Conservation (phyloP, 2,329 filamentous ascomycete species). For the Beauveria brongniartii region DNA sequence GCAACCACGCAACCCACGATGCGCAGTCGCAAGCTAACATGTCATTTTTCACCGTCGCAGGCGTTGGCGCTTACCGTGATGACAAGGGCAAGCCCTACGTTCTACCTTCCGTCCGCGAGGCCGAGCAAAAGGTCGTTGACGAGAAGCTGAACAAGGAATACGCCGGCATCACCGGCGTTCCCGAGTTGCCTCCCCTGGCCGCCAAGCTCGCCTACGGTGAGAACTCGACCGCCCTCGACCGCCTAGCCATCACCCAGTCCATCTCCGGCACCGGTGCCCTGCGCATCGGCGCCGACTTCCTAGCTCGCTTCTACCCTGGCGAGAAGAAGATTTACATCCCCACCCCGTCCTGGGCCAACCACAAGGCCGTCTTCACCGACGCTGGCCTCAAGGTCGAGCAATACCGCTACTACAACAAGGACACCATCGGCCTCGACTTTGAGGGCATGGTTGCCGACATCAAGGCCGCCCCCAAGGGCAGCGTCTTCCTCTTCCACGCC, state of each 20-base stretch:
- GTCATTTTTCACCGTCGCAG: conserved; percentile 29
- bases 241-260: conserved; percentile 89
- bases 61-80: conserved; percentile 96
- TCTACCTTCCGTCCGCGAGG: conserved; percentile 82
- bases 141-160: conserved; percentile 90
- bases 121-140: conserved; percentile 78
- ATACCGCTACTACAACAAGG: conserved; percentile 99
- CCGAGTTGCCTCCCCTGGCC: conserved; percentile 87
- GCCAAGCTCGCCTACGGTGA: conserved; percentile 84
- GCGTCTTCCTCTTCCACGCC: conserved; percentile 88
- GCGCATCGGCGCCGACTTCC: conserved; percentile 88
- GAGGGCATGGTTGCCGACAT: conserved; percentile 87
- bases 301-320: conserved; percentile 82
- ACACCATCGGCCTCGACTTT: conserved; percentile 96
- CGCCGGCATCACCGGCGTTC: conserved; percentile 92
- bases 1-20: conserved; percentile 5
- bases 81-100: conserved; percentile 98
- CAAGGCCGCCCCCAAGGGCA: conserved; percentile 77
- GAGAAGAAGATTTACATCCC: conserved; percentile 96
- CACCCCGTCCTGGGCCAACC: conserved; percentile 95
- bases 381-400: conserved; percentile 84
- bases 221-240: conserved; percentile 66
- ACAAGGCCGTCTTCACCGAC: conserved; percentile 92
- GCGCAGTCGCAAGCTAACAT: neutral
- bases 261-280: conserved; percentile 97